Conservation (phyloP, 179 eudicot genomes). For the Camellia oleifera region DNA sequence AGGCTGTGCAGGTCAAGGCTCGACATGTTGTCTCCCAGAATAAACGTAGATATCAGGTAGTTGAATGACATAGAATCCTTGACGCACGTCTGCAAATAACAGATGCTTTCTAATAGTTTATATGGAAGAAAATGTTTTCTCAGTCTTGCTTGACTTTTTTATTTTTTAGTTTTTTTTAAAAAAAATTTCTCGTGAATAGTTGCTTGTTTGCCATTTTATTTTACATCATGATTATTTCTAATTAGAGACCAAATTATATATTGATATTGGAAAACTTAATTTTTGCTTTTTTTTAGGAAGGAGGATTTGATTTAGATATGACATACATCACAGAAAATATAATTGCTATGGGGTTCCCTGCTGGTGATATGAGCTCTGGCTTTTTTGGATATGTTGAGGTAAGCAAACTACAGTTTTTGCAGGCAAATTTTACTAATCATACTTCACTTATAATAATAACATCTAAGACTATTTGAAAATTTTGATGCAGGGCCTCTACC, state of each 20-base stretch:
- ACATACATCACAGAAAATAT: slow-evolving; percentile 95
- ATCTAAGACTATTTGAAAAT: not conserved
- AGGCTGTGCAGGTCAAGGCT: slow-evolving; percentile 95
- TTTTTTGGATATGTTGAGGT: slow-evolving; percentile 97
- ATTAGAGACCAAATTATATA: not conserved
- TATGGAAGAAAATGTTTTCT: not conserved
- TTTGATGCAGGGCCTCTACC: slow-evolving; percentile 75
- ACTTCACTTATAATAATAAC: not conserved
- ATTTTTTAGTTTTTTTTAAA: no score
- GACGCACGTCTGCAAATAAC: not conserved
- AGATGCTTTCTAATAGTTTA: not conserved
- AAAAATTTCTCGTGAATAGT: no score
- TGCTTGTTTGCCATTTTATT: not conserved
- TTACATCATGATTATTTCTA: not conserved
- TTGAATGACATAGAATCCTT: not conserved
- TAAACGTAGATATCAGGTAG: slow-evolving; percentile 96
- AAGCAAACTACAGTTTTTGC: slow-evolving; percentile 5
- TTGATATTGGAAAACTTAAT: not conserved
- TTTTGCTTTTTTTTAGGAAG: slow-evolving; percentile 52
- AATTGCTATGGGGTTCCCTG: slow-evolving; percentile 98
- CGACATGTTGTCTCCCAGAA: slow-evolving; percentile 98
- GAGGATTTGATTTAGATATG: slow-evolving; percentile 95
- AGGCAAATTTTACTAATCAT: not conserved
- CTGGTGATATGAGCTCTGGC: slow-evolving; percentile 97
- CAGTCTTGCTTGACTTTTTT: not conserved